phyloP scores from a whole-genome alignment of 2,329 filamentous ascomycete species.

The Elsinoe batatas region DNA sequence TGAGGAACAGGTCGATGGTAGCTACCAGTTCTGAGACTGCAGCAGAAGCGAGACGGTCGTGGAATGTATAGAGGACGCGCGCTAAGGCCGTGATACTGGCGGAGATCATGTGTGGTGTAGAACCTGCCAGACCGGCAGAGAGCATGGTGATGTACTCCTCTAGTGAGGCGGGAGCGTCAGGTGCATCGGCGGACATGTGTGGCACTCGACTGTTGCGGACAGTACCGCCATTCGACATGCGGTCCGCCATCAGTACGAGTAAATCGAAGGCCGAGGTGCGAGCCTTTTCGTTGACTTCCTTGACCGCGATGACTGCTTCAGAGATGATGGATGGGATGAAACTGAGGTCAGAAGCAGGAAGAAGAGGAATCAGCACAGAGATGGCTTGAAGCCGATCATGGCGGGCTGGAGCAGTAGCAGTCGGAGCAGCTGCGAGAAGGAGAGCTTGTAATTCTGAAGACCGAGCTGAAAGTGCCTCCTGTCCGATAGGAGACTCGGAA shows the following conservation, averaged over 20 bases:
- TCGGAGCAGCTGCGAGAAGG: slow-evolving; percentile 68
- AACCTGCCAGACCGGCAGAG: slow-evolving; percentile 83
- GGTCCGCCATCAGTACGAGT: slow-evolving; percentile 77
- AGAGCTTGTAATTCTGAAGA: slow-evolving; percentile 72
- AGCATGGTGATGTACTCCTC: slow-evolving; percentile 99
- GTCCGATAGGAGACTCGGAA: slow-evolving; percentile 68
- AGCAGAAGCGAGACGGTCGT: slow-evolving; percentile 54
- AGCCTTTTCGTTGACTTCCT: slow-evolving; percentile 94
- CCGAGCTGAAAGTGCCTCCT: slow-evolving; percentile 64
- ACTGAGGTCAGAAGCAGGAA: slow-evolving; percentile 70
- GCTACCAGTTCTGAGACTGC: slow-evolving; percentile 78
- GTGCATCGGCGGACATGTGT: slow-evolving; percentile 71
- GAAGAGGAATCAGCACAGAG: slow-evolving; percentile 64
- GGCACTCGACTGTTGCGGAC: slow-evolving; percentile 82
- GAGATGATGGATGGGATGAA: slow-evolving; percentile 88
- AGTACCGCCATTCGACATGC: slow-evolving; percentile 61
- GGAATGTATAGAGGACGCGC: slow-evolving; percentile 88
- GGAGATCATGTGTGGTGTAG: slow-evolving; percentile 93
- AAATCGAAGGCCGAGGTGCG: slow-evolving; percentile 82
- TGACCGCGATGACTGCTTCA: slow-evolving; percentile 91
- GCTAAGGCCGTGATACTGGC: slow-evolving; percentile 93
- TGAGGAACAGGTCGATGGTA: slow-evolving; percentile 92
- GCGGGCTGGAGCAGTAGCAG: slow-evolving; percentile 75
- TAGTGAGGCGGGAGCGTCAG: slow-evolving; percentile 66
- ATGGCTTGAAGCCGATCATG: slow-evolving; percentile 80